Conservation (phyloP, 2,329 filamentous ascomycete genomes). For the Xylariales sp. region DNA sequence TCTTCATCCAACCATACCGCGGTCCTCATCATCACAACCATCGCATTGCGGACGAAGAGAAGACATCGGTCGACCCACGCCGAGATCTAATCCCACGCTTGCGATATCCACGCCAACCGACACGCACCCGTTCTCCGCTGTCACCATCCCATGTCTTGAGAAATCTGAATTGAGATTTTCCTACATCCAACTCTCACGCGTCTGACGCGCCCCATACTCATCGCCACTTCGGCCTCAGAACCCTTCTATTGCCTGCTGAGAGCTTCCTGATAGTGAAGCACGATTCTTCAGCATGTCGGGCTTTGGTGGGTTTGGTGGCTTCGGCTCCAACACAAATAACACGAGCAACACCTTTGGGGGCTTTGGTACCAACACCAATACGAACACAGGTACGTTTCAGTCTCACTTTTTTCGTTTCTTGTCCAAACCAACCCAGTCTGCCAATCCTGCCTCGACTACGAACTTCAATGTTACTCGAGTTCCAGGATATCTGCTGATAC, state of each 20-base stretch:
- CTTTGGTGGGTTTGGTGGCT: slow-evolving; percentile 46
- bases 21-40: neutral
- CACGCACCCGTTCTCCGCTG: too few species aligned
- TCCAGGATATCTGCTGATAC: too few species aligned
- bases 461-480: slow-evolving; percentile 5
- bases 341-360: slow-evolving; percentile 24
- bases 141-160: slow-evolving; percentile 9
- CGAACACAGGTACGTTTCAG: slow-evolving; percentile 16
- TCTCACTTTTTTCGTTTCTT: slow-evolving; percentile 7
- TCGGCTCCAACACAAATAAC: slow-evolving; percentile 35
- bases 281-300: slow-evolving; percentile 9
- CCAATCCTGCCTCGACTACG: neutral
- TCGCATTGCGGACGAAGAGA: too few species aligned
- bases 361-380: slow-evolving; percentile 30
- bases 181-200: slow-evolving; percentile 7
- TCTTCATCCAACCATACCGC: neutral
- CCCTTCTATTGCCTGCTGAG: too few species aligned
- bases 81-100: too few species aligned
- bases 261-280: neutral
- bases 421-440: neutral
- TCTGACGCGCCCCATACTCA: too few species aligned
- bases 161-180: slow-evolving; percentile 5
- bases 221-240: slow-evolving; percentile 1
- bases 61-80: too few species aligned
- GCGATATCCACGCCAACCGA: too few species aligned